These are phyloP conservation scores for Paecilomyces variotii DNA, from an alignment of 2,329 filamentous ascomycete genomes.

Conservation along the genomic window DNA sequence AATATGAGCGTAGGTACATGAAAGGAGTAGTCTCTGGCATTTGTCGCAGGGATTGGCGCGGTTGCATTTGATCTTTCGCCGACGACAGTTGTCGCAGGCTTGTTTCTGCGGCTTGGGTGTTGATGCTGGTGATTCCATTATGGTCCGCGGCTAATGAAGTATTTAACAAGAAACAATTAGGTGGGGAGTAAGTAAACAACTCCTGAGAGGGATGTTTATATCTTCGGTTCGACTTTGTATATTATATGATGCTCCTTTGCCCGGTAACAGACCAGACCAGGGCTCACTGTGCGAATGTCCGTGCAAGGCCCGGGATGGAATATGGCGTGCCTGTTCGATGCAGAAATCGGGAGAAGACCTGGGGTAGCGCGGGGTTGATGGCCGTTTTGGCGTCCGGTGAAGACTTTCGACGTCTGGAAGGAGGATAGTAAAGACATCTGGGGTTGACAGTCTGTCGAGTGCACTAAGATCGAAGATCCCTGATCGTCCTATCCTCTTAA, in stretches of 20 bases:
- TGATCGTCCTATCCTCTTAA: not conserved
- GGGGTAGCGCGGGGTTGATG: not conserved
- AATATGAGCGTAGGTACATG: slow-evolving; percentile 32
- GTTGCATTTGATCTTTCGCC: slow-evolving; percentile 37
- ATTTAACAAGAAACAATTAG: not conserved
- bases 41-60: slow-evolving; percentile 34
- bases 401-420: not conserved
- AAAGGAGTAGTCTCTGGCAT: slow-evolving; percentile 28
- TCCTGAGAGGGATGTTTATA: not conserved
- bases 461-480: not conserved
- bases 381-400: not conserved
- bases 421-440: not conserved
- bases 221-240: not conserved
- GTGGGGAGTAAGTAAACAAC: not conserved
- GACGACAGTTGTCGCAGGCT: slow-evolving; percentile 35
- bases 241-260: not conserved
- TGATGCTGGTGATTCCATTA: slow-evolving; percentile 1
- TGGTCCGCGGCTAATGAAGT: not conserved
- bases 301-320: not conserved
- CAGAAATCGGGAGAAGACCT: not conserved
- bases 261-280: not conserved
- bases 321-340: not conserved
- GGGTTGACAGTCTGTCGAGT: not conserved
- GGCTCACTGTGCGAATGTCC: not conserved
- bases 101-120: slow-evolving; percentile 23